Conservation (phyloP, 1,284 basidiomycete genomes). For the Cutaneotrichosporon mucoides region DNA sequence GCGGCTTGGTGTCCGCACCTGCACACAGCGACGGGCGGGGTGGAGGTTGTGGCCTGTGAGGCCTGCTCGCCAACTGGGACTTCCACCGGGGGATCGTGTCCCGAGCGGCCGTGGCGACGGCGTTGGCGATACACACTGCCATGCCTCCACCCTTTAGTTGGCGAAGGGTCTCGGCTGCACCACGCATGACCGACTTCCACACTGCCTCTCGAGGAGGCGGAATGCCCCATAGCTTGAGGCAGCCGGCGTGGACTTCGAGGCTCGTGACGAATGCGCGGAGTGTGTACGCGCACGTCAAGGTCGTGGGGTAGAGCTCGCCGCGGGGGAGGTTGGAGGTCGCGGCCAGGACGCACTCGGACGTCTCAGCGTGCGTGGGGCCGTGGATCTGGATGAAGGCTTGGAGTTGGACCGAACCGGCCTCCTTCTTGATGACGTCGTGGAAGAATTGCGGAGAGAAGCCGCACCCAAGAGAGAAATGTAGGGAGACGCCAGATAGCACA, state of each 20-base stretch:
- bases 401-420: not conserved
- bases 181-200: not conserved
- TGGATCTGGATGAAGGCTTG: constrained; percentile 4
- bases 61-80: not conserved
- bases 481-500: constrained; percentile 2
- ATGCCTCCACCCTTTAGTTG: constrained; percentile 29
- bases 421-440: not conserved
- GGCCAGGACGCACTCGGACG: constrained; percentile 4
- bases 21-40: too few relatives aligned
- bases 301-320: constrained; percentile 3
- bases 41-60: not conserved
- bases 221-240: constrained; percentile 5
- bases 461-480: not conserved
- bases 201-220: constrained; percentile 5
- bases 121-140: not conserved
- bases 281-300: constrained; percentile 5
- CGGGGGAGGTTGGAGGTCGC: constrained; percentile 4
- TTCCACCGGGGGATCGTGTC: not conserved
- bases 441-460: constrained; percentile 4
- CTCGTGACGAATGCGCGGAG: not conserved
- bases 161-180: not conserved
- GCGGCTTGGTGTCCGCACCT: too few relatives aligned
- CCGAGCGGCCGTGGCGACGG: not conserved
- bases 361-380: not conserved
- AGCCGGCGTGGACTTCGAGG: constrained; percentile 4